Percentiles rank a stretch among this genome's conserved stretches.
Evolutionary conservation across 2,329 filamentous ascomycete genomes (phyloP).

Genomic region (Hymenoscyphus albidus): DNA sequence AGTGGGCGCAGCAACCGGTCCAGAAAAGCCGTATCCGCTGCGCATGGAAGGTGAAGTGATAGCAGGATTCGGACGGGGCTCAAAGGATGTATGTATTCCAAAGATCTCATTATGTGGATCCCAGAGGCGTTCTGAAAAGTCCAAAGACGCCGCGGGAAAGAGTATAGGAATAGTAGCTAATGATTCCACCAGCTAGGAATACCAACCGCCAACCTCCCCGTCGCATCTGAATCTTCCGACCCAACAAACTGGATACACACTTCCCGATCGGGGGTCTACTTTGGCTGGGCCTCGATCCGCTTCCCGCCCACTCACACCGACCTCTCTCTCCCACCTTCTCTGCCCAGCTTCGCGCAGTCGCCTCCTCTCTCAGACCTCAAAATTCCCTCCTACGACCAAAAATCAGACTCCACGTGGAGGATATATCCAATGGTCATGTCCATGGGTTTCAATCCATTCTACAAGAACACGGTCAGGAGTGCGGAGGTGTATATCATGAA

Average conservation of each 20-base stretch:
- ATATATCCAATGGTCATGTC: slow-evolving; percentile 88
- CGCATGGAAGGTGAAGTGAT: slow-evolving; percentile 83
- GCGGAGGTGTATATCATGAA: slow-evolving; percentile 90
- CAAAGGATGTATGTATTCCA: slow-evolving; percentile 65
- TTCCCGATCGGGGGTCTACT: slow-evolving; percentile 77
- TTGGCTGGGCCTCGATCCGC: slow-evolving; percentile 78
- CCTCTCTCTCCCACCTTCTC: slow-evolving; percentile 18
- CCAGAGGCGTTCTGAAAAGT: background rate
- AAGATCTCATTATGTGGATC: slow-evolving; percentile 14
- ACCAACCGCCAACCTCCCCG: slow-evolving; percentile 88
- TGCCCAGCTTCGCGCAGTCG: background rate
- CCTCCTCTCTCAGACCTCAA: slow-evolving; percentile 19
- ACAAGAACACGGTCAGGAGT: slow-evolving; percentile 81
- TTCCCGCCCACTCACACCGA: slow-evolving; percentile 47
- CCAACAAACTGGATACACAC: slow-evolving; percentile 42
- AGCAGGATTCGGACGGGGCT: slow-evolving; percentile 88
- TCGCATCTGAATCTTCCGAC: slow-evolving; percentile 36
- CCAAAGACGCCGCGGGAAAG: background rate
- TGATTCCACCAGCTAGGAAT: slow-evolving; percentile 70
- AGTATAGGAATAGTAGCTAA: background rate
- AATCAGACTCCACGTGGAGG: slow-evolving; percentile 27
- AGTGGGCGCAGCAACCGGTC: slow-evolving; percentile 70
- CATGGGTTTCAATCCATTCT: slow-evolving; percentile 96
- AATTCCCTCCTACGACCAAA: slow-evolving; percentile 24
- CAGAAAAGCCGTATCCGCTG: slow-evolving; percentile 75